Evolutionary conservation across 2,329 filamentous ascomycete species (phyloP).

Genomic region (Dactylella cylindrospora): DNA sequence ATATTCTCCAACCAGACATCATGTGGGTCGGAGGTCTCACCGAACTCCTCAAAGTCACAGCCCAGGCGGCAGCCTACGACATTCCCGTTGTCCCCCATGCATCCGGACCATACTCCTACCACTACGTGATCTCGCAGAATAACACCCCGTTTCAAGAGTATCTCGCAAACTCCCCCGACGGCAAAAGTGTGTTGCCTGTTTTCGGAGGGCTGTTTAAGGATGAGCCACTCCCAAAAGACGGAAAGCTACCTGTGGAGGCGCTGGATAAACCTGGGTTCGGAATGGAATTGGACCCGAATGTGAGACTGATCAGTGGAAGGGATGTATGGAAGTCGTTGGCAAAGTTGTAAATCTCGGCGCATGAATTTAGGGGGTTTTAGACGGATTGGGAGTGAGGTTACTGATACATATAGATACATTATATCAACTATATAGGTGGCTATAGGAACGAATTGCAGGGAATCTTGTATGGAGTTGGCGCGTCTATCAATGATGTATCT

Average conservation of each 20-base stretch:
- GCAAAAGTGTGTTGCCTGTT: conserved; percentile 83
- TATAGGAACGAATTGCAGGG: too few species aligned
- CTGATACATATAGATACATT: too few species aligned
- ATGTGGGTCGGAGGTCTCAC: conserved; percentile 97
- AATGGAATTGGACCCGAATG: conserved; percentile 78
- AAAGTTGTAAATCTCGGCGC: too few species aligned
- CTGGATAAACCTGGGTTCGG: conserved; percentile 91
- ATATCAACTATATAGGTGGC: too few species aligned
- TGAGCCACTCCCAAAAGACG: conserved; percentile 82
- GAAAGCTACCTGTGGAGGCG: conserved; percentile 74
- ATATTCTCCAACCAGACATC: conserved; percentile 92
- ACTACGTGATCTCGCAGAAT: conserved; percentile 89
- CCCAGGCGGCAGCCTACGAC: conserved; percentile 88
- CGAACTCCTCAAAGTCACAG: conserved; percentile 83
- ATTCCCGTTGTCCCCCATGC: conserved; percentile 94
- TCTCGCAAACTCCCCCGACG: conserved; percentile 87
- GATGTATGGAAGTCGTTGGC: conserved; percentile 68
- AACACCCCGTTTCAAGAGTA: conserved; percentile 97
- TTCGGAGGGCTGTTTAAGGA: conserved; percentile 89
- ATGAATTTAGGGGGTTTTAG: too few species aligned
- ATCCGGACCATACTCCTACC: conserved; percentile 90
- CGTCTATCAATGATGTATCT: too few species aligned
- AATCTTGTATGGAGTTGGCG: too few species aligned
- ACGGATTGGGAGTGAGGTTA: too few species aligned
- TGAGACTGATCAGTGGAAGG: conserved; percentile 74